phyloP scores from a whole-genome alignment of 495 filamentous ascomycete species.

The Penicillium arizonense region DNA sequence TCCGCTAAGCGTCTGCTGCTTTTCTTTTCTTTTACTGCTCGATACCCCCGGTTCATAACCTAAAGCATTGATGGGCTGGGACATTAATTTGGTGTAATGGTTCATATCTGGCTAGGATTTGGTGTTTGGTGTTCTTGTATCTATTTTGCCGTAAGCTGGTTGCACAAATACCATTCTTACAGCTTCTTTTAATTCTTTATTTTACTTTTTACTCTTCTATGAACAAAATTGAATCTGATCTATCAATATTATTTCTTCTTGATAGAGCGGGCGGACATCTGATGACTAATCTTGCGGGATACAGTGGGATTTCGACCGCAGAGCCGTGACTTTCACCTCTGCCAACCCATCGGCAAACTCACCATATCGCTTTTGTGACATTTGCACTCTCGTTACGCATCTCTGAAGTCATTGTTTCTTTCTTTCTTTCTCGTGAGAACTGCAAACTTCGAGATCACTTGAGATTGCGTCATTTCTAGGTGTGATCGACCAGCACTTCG shows the following conservation, averaged over 20 bases:
- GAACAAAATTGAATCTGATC: neutral
- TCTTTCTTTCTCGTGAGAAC: neutral
- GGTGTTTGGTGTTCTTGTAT: constrained; percentile 16
- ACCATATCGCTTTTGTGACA: constrained; percentile 2
- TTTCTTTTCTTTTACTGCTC: constrained; percentile 20
- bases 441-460: neutral
- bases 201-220: neutral
- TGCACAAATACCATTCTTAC: constrained; percentile 15
- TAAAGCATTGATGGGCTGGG: constrained; percentile 27
- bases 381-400: neutral
- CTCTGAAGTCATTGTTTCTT: neutral
- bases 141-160: constrained; percentile 9
- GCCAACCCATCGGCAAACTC: constrained; percentile 34
- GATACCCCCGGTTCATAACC: constrained; percentile 20
- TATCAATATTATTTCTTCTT: neutral
- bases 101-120: constrained; percentile 4
- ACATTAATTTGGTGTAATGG: constrained; percentile 18
- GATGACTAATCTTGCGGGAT: constrained; percentile 40
- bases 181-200: neutral
- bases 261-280: neutral
- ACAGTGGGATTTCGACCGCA: constrained; percentile 43
- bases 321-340: constrained; percentile 41
- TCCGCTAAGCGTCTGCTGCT: constrained; percentile 61
- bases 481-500: constrained; percentile 19
- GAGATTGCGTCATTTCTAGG: constrained; percentile 9